Evolutionary conservation across 192 early-diverging fungal genomes (phyloP).

Genomic region (Backusella mclennaniae): DNA sequence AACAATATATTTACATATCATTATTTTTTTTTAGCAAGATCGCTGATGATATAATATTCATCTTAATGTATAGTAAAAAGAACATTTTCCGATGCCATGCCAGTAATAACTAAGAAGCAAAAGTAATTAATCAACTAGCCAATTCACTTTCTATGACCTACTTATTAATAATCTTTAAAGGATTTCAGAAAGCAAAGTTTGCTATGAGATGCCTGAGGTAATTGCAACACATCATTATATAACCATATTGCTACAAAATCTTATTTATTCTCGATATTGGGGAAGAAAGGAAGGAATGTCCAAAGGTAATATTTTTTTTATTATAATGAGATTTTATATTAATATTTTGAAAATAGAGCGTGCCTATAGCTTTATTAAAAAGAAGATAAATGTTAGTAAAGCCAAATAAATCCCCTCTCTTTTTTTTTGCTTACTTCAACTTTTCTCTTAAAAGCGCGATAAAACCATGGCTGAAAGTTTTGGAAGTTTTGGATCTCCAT

Average conservation of each 20-base stretch:
- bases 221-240: background rate
- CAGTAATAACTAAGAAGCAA: background rate
- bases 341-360: conserved; percentile 2
- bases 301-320: background rate
- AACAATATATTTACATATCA: background rate
- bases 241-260: background rate
- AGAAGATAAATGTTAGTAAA: conserved; percentile 26
- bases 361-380: conserved; percentile 37
- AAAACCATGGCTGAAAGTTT: conserved; percentile 73
- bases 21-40: too few relatives aligned
- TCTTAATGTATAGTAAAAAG: background rate
- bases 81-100: background rate
- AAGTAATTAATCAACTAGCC: background rate
- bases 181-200: background rate
- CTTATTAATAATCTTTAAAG: background rate
- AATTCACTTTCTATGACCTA: background rate
- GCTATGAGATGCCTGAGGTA: background rate
- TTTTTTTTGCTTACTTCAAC: conserved; percentile 11
- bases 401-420: background rate
- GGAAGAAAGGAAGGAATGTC: background rate
- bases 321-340: background rate
- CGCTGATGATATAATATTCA: too few relatives aligned
- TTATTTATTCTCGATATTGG: background rate
- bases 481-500: conserved; percentile 67
- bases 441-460: conserved; percentile 49